Conservation (phyloP, 495 filamentous ascomycete species). For the Lophiotrema nucula region DNA sequence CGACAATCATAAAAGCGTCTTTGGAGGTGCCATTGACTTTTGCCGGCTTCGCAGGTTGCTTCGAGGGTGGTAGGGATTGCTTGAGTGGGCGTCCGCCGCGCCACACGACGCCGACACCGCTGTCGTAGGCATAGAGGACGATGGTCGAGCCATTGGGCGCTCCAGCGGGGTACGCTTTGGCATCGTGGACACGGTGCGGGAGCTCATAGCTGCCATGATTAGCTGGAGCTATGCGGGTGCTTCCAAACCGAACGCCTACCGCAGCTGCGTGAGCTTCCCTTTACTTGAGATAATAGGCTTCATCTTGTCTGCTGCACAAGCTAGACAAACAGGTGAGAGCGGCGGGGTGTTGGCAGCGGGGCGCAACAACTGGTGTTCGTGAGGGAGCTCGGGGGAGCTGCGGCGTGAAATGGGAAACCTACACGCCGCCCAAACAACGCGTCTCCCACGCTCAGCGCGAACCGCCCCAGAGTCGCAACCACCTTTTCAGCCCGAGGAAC, state of each 20-base stretch:
- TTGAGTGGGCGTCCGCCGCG: constrained; percentile 71
- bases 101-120: constrained; percentile 76
- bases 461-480: not conserved
- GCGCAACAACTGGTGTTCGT: not conserved
- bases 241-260: too few species aligned
- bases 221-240: too few species aligned
- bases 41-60: constrained; percentile 38
- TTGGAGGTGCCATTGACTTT: constrained; percentile 43
- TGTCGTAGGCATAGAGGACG: constrained; percentile 77
- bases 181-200: constrained; percentile 67
- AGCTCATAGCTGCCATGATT: constrained; percentile 66
- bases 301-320: too few species aligned
- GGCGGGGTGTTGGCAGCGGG: too few species aligned
- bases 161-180: constrained; percentile 70
- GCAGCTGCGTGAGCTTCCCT: constrained; percentile 49
- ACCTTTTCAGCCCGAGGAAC: too few species aligned
- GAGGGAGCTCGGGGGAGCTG: not conserved
- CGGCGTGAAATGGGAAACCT: not conserved
- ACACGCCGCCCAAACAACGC: not conserved
- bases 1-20: constrained; percentile 72
- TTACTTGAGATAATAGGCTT: constrained; percentile 35
- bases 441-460: not conserved
- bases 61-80: constrained; percentile 33
- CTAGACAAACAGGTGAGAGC: too few species aligned
- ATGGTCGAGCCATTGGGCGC: constrained; percentile 83